These are phyloP conservation scores for Lycium ferocissimum DNA, from an alignment of 257 asterid species.

Conservation along the genomic window DNA sequence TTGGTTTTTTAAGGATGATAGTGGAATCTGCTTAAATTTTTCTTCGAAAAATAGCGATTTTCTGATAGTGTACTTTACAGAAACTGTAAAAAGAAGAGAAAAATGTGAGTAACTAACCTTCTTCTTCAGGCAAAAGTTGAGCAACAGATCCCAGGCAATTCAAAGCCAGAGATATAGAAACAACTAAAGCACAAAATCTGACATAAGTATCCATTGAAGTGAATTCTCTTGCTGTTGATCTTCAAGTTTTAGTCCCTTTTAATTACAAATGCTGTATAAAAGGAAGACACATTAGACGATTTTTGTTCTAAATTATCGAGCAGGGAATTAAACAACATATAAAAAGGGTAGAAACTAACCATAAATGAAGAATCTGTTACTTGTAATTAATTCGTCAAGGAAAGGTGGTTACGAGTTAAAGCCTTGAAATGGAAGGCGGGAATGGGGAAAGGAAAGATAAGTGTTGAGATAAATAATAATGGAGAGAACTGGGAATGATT, in stretches of 20 bases:
- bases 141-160: slow-evolving; percentile 19
- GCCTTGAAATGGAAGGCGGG: slow-evolving; percentile 20
- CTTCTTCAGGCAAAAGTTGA: slow-evolving; percentile 27
- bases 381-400: not conserved
- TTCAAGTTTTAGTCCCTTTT: not conserved
- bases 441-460: not conserved
- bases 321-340: not conserved
- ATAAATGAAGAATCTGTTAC: not conserved
- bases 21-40: too few relatives aligned
- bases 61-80: not conserved
- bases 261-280: not conserved
- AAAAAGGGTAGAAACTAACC: not conserved
- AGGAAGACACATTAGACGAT: not conserved
- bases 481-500: not conserved
- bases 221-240: not conserved
- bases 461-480: not conserved
- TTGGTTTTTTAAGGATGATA: too few relatives aligned
- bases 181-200: not conserved
- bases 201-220: slow-evolving; percentile 4
- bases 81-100: not conserved
- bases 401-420: not conserved
- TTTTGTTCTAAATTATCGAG: too few relatives aligned
- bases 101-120: slow-evolving; percentile 20
- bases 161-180: not conserved
- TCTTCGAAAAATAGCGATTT: too few relatives aligned